A percentile compares a stretch with the other conserved stretches of the same genome.
Evolutionary conservation across 176 grass and related monocot genomes (phyloP).

Genomic region (Hordeum vulgare): DNA sequence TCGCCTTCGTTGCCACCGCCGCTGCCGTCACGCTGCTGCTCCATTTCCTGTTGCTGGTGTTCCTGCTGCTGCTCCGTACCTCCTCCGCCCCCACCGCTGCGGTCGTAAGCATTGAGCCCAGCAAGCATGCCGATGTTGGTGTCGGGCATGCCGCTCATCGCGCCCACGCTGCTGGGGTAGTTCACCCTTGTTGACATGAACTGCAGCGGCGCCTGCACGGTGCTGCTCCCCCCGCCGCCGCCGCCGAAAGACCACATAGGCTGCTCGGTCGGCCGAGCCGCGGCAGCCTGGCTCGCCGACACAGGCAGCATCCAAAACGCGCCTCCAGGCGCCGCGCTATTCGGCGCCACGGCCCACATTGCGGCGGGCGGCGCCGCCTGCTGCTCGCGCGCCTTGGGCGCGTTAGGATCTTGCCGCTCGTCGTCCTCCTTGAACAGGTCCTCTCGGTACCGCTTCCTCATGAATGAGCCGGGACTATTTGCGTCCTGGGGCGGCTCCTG

Average conservation of each 20-base stretch:
- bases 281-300: conserved; percentile 34
- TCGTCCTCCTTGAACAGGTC: conserved; percentile 99
- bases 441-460: conserved; percentile 80
- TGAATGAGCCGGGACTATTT: conserved; percentile 28
- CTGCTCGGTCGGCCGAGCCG: conserved; percentile 49
- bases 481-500: conserved; percentile 32
- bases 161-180: conserved; percentile 36
- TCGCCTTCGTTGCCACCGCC: conserved; percentile 11
- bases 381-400: conserved; percentile 44
- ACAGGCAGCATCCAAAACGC: conserved; percentile 98
- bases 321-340: conserved; percentile 49
- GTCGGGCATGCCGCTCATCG: conserved; percentile 43
- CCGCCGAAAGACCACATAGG: conserved; percentile 77
- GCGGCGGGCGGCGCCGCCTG: conserved; percentile 34
- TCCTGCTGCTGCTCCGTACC: conserved; percentile 11
- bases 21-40: conserved; percentile 30
- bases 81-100: conserved; percentile 46
- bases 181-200: conserved; percentile 54
- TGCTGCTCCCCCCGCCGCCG: conserved; percentile 34
- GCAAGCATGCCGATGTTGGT: conserved; percentile 89
- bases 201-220: conserved; percentile 82
- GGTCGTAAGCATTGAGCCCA: conserved; percentile 59
- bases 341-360: conserved; percentile 96
- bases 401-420: conserved; percentile 43
- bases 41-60: conserved; percentile 1